Evolutionary conservation across 1,284 basidiomycete genomes (phyloP).

Genomic region (Malassezia equina): DNA sequence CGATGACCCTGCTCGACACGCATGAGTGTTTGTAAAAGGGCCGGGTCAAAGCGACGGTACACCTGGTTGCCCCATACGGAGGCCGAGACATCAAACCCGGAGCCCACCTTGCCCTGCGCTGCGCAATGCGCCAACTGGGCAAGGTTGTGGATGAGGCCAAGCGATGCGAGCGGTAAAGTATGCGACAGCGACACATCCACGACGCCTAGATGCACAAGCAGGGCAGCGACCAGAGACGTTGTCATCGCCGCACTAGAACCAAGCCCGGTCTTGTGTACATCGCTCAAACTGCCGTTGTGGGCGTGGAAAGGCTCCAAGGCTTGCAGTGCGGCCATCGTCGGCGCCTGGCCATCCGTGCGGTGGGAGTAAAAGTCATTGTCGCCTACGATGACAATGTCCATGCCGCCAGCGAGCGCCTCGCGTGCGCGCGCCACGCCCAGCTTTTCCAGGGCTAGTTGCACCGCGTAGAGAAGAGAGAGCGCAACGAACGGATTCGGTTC

Average conservation of each 20-base stretch:
- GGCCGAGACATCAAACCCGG: constrained; percentile 89
- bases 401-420: constrained; percentile 49
- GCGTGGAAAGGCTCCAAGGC: constrained; percentile 62
- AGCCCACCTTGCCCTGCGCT: constrained; percentile 95
- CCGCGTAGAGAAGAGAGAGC: constrained; percentile 67
- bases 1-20: constrained; percentile 4
- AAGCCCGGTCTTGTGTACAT: constrained; percentile 94
- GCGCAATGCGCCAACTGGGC: constrained; percentile 90
- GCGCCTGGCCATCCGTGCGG: constrained; percentile 54
- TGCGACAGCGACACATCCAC: not conserved
- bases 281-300: constrained; percentile 51
- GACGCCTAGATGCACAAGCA: constrained; percentile 67
- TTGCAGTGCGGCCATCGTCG: constrained; percentile 43
- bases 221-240: constrained; percentile 77
- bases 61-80: constrained; percentile 90
- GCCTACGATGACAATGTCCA: constrained; percentile 68
- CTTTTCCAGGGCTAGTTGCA: constrained; percentile 55
- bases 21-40: constrained; percentile 22
- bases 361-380: constrained; percentile 99
- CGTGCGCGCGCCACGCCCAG: constrained; percentile 22
- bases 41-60: constrained; percentile 77
- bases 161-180: constrained; percentile 21
- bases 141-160: constrained; percentile 66
- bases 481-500: constrained; percentile 79
- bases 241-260: constrained; percentile 94